Percentiles rank a stretch among this genome's conserved stretches.
Evolutionary conservation across 106 monocot species (phyloP).

Genomic region (Dendrobium catenatum): DNA sequence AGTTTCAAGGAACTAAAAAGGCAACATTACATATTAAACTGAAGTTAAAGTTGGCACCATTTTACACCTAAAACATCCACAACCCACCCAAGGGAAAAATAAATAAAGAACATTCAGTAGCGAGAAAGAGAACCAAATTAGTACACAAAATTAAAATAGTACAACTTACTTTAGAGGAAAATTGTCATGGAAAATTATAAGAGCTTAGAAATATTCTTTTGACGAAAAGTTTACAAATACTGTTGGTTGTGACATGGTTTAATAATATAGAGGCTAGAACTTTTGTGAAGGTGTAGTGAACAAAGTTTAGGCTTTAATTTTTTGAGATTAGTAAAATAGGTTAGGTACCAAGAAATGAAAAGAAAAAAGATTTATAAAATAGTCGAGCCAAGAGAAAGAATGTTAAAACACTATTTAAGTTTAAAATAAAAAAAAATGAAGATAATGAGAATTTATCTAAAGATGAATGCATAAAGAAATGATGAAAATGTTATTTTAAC

Average conservation of each 20-base stretch:
- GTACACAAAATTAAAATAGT: neutral
- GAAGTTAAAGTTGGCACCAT: neutral
- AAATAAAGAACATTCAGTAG: neutral
- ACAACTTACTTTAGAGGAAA: neutral
- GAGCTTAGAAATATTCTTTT: neutral
- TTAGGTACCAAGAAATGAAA: neutral
- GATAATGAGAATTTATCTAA: neutral
- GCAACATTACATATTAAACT: neutral
- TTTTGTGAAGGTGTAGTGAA: neutral
- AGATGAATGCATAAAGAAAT: neutral
- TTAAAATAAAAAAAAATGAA: neutral
- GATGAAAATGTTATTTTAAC: neutral
- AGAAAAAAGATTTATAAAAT: no score
- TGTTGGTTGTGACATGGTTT: neutral
- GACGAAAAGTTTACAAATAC: neutral
- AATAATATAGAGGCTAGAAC: neutral
- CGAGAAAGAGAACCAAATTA: neutral
- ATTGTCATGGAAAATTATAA: neutral
- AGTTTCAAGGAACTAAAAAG: slow-evolving; percentile 78
- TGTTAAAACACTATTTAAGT: neutral
- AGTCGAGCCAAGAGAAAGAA: no score
- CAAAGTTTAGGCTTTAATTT: neutral
- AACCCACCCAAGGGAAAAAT: neutral
- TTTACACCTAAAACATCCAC: slow-evolving; percentile 2
- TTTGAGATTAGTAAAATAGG: neutral